Evolutionary conservation across 2,329 filamentous ascomycete genomes (phyloP).

Genomic region (Ophiostoma fasciatum): DNA sequence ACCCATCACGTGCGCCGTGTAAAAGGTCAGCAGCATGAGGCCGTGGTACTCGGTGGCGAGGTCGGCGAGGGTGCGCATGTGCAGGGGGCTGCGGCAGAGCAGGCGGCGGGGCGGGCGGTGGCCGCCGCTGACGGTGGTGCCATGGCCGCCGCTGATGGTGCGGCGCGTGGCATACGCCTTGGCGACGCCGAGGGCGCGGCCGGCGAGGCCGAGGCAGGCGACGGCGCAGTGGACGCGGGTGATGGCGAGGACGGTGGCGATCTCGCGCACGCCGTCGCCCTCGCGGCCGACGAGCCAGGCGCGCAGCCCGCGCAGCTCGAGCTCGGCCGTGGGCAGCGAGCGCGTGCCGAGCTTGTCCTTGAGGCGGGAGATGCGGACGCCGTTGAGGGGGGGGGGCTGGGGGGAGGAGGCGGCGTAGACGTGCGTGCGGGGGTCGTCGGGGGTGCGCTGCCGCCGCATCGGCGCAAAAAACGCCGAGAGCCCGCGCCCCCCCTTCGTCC

Average conservation of each 20-base stretch:
- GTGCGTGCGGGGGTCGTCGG: slow-evolving; percentile 14
- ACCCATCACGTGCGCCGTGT: slow-evolving; percentile 39
- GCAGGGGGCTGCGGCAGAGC: slow-evolving; percentile 37
- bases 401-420: slow-evolving; percentile 14
- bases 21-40: slow-evolving; percentile 39
- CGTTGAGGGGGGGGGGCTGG: slow-evolving; percentile 39
- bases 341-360: slow-evolving; percentile 62
- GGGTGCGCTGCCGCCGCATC: slow-evolving; percentile 29
- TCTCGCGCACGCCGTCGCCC: slow-evolving; percentile 52
- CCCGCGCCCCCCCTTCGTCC: slow-evolving; percentile 31
- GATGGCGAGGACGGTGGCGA: slow-evolving; percentile 53
- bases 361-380: slow-evolving; percentile 50
- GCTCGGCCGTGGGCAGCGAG: slow-evolving; percentile 55
- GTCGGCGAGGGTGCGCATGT: slow-evolving; percentile 42
- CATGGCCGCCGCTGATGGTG: slow-evolving; percentile 30
- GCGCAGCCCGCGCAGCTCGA: slow-evolving; percentile 48
- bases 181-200: slow-evolving; percentile 40
- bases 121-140: slow-evolving; percentile 24
- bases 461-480: slow-evolving; percentile 53
- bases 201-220: slow-evolving; percentile 32
- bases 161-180: slow-evolving; percentile 44
- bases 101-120: slow-evolving; percentile 30
- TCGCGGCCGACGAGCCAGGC: slow-evolving; percentile 52
- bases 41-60: slow-evolving; percentile 40
- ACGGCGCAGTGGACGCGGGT: slow-evolving; percentile 45